Conservation (phyloP, 2,329 filamentous ascomycete species). For the Sporothrix brunneoviolacea region DNA sequence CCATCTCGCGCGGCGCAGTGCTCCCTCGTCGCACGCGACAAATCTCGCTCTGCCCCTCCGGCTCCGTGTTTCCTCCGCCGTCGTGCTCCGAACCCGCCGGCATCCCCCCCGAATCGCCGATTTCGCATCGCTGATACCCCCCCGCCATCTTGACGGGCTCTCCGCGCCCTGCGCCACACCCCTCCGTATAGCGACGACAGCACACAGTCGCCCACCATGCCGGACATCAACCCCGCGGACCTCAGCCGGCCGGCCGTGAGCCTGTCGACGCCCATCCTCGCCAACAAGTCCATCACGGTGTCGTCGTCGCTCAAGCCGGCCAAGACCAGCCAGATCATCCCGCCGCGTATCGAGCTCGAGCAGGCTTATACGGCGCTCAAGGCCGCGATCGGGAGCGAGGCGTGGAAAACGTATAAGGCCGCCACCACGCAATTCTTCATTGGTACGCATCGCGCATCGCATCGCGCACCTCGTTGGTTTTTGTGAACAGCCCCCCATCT, state of each 20-base stretch:
- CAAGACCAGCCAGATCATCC: conserved; percentile 57
- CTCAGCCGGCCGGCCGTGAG: conserved; percentile 54
- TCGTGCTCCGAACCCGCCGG: conserved; percentile 19
- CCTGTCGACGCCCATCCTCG: conserved; percentile 52
- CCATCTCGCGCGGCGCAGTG: conserved; percentile 38
- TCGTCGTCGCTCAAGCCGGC: conserved; percentile 44
- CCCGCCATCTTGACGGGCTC: background rate
- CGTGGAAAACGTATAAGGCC: conserved; percentile 60
- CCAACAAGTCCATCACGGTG: conserved; percentile 51
- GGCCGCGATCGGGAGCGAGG: conserved; percentile 49
- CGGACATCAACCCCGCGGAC: conserved; percentile 64
- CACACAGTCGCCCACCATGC: conserved; percentile 37
- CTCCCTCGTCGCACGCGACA: conserved; percentile 42
- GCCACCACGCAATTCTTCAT: conserved; percentile 55
- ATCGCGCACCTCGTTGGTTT: background rate
- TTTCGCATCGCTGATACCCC: background rate
- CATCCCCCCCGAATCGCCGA: conserved; percentile 17
- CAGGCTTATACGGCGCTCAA: conserved; percentile 58
- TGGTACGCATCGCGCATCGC: conserved; percentile 36
- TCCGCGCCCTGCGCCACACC: background rate
- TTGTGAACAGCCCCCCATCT: background rate
- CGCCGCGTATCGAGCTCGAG: conserved; percentile 61
- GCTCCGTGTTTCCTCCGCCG: conserved; percentile 6
- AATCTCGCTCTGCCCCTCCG: background rate
- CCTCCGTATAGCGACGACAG: background rate